Base-by-base conservation (phyloP, 768 basidiomycete genomes). In the Daedaleopsis sinensis region DNA sequence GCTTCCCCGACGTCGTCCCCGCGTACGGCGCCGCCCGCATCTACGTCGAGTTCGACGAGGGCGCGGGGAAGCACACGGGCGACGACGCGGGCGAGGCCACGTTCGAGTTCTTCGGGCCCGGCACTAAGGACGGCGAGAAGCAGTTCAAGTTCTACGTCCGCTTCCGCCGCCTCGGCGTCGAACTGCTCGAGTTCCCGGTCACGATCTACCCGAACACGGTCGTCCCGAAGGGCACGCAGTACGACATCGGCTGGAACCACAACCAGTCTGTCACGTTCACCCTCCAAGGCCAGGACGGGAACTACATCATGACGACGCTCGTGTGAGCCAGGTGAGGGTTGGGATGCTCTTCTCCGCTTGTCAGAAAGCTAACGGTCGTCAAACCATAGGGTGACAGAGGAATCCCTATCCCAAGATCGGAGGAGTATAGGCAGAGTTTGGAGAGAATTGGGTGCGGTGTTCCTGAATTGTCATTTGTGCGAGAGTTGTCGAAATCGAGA, bases 1-100 rank as follows among this genome's bases (percentile, higher is more conserved):
- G 56, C 43, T 61, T 57, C 50, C 55, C 60, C 7, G 49, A 39
- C 5, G n/a, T 36, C n/a, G 39, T 57, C 35, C 23, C 51, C 10
- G 19, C 58, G 12, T 59, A 24, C 44, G 16, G 19, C 15, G 24
- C 39, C 42, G 39, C n/a, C 8, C 27, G 46, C 13, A 23, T 59
- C 27, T 59, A 59, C 52, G 58, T 59, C 58, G 51, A 59, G 44
- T 59, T 50, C 39, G 58, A 59, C 43, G 49, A 59, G 35, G 19
- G 51, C 19, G 18, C 23, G 8, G 49, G 39, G 51, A 54, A 53
- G 39, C 8, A 32, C 21, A 16, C 49, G 13, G 42, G 35, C 24
- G 52, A 59, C 52, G 58, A 53, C 32, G 58, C 42, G 13, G 58
- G 51, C 32, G 58, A 59, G 39, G 51, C 27, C 44, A 19, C 21